Evolutionary conservation across 2,329 filamentous ascomycete genomes (phyloP).

Genomic region (Alternaria conjuncta): DNA sequence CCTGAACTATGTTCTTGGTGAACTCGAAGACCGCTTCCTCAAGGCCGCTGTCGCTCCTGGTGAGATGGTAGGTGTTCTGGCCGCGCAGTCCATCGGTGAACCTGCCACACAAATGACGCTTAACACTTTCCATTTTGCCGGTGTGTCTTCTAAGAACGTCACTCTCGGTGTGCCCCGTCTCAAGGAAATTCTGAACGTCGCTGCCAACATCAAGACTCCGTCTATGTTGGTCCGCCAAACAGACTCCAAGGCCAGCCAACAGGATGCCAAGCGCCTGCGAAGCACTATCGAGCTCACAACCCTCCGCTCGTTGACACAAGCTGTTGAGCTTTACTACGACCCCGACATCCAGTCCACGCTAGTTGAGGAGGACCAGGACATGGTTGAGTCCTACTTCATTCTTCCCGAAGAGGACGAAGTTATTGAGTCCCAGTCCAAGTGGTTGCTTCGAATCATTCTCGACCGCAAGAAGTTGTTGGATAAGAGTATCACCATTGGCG

Average conservation of each 20-base stretch:
- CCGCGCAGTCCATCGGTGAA: slow-evolving; percentile 97
- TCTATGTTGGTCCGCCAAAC: slow-evolving; percentile 92
- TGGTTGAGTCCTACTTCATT: slow-evolving; percentile 96
- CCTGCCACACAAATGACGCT: slow-evolving; percentile 99
- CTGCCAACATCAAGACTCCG: slow-evolving; percentile 97
- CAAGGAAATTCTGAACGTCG: slow-evolving; percentile 98
- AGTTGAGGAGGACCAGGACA: slow-evolving; percentile 86
- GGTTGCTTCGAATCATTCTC: slow-evolving; percentile 91
- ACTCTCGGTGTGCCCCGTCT: slow-evolving; percentile 98
- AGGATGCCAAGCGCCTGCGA: slow-evolving; percentile 83
- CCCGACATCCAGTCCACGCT: slow-evolving; percentile 85
- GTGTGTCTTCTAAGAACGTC: slow-evolving; percentile 99
- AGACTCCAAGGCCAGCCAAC: slow-evolving; percentile 67
- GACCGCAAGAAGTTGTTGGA: slow-evolving; percentile 95
- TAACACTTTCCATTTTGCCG: slow-evolving; percentile 99
- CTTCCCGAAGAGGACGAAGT: slow-evolving; percentile 78
- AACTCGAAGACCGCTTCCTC: slow-evolving; percentile 87
- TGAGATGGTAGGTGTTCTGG: slow-evolving; percentile 98
- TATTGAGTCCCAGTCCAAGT: slow-evolving; percentile 76
- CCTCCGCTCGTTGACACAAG: slow-evolving; percentile 85
- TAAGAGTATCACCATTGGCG: slow-evolving; percentile 88
- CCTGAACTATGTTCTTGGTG: slow-evolving; percentile 89
- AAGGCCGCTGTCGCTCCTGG: slow-evolving; percentile 86
- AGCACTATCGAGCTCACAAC: slow-evolving; percentile 94
- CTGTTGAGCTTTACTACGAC: slow-evolving; percentile 97